Conservation (phyloP, 2,329 filamentous ascomycete species). For the Massarina eburnea region DNA sequence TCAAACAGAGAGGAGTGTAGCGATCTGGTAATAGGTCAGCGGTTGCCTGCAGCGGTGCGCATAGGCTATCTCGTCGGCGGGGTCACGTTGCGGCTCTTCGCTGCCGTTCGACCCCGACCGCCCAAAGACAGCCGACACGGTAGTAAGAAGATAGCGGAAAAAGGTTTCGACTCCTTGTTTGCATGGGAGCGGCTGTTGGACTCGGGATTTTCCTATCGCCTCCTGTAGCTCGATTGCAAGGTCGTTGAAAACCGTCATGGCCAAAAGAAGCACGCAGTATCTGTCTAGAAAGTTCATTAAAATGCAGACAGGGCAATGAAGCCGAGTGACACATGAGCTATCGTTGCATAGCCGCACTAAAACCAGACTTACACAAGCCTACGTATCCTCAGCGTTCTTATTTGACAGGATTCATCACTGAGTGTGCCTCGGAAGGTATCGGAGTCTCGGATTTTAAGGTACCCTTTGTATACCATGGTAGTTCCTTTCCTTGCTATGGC, state of each 20-base stretch:
- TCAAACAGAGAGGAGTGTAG: constrained; percentile 6
- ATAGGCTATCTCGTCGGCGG: constrained; percentile 8
- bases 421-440: not conserved
- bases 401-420: not conserved
- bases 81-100: constrained; percentile 1
- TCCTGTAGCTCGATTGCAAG: constrained; percentile 6
- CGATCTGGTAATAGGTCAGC: constrained; percentile 7
- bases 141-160: constrained; percentile 7
- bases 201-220: not conserved
- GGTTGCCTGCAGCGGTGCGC: constrained; percentile 7
- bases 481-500: constrained; percentile 6
- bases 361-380: constrained; percentile 1
- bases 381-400: not conserved
- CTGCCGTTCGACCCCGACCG: not conserved
- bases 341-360: not conserved
- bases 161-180: not conserved
- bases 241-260: constrained; percentile 6
- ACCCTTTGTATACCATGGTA: not conserved
- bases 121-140: constrained; percentile 7
- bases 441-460: not conserved
- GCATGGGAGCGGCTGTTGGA: not conserved
- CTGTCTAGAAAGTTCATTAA: not conserved
- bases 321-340: not conserved
- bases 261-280: not conserved
- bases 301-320: not conserved